phyloP scores from a whole-genome alignment of 176 grass and related monocot genomes.

The Neostapfia colusana region DNA sequence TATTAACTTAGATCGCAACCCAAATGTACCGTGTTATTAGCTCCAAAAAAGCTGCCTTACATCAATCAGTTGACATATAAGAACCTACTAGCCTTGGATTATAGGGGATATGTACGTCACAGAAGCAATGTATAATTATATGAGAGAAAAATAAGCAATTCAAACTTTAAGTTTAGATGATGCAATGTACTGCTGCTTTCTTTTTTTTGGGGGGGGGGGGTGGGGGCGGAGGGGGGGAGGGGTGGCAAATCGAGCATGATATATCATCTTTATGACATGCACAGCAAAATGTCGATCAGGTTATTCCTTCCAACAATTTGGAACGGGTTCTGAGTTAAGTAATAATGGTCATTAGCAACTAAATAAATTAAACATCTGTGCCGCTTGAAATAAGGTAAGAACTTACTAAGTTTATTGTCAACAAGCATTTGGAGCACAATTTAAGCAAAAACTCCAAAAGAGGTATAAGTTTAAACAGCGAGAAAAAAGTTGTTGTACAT shows the following conservation, averaged over 20 bases:
- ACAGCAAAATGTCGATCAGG: slow-evolving; percentile 2
- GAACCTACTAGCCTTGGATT: no score
- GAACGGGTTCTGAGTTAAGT: slow-evolving; percentile 15
- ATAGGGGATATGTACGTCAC: no score
- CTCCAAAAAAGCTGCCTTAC: no score
- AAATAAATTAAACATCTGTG: background rate
- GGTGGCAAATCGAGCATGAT: background rate
- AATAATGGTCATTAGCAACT: background rate
- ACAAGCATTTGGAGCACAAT: slow-evolving; percentile 21
- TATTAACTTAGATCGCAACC: no score
- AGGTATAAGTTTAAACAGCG: slow-evolving; percentile 16
- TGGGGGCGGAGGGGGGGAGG: no score
- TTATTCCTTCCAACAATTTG: slow-evolving; percentile 11
- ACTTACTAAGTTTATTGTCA: slow-evolving; percentile 13
- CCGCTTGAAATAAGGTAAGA: background rate
- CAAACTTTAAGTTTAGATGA: no score
- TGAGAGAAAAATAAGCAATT: background rate
- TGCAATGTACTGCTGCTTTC: background rate
- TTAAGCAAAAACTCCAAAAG: slow-evolving; percentile 14
- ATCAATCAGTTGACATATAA: no score
- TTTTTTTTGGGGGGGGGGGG: no score
- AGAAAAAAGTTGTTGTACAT: slow-evolving; percentile 57
- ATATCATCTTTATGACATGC: no score
- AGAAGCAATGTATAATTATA: no score
- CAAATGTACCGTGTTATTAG: no score